Evolutionary conservation across 257 asterid genomes (phyloP), one percentile per base, ranked within the genome.

Genomic region (Cinchona pubescens): DNA sequence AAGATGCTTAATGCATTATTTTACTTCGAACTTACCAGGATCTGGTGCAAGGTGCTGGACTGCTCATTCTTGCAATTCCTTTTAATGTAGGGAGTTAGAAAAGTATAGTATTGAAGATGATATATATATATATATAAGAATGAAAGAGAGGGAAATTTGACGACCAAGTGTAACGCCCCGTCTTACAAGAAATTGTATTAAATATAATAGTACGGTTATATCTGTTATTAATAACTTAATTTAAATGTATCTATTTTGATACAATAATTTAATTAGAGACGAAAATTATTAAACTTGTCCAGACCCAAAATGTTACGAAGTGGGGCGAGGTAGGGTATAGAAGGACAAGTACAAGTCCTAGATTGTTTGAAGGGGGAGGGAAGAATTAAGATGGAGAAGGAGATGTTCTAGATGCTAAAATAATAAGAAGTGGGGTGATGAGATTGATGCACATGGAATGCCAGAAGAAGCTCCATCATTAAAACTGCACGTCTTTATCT

Each of bases 381-480:
- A 65, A 76, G 73, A 5, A 70, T 37, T 75, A 23, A 51, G 48
- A 70, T 34, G 65, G 43, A 35, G 46, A 61, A 38, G 74, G 51
- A 81, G 73, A 76, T n/a, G n/a, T n/a, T n/a, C n/a, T n/a, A n/a
- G n/a, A n/a, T 72, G 64, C n/a, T 75, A 76, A 72, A 83, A 87
- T 78, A 86, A 84, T 81, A 81, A 72, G 85, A 82, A 75, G 96
- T 85, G 87, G 91, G 90, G 55, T 21, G 79, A 78, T 79, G 71
- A 74, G 79, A 87, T 69, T 78, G 91, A 82, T 45, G 96, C 97
- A 92, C 97, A 90, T 92, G 97, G 89, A 90, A 85, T 88, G 96
- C 88, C 95, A 90, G 96, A 85, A 72, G 82, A 79, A 86, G 29
- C 86, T 82, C 91, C 90, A 90, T 92, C 86, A 92, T 92, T 90